Evolutionary conservation across 2,329 filamentous ascomycete species (phyloP).

Genomic region (Ophiostoma populinum): DNA sequence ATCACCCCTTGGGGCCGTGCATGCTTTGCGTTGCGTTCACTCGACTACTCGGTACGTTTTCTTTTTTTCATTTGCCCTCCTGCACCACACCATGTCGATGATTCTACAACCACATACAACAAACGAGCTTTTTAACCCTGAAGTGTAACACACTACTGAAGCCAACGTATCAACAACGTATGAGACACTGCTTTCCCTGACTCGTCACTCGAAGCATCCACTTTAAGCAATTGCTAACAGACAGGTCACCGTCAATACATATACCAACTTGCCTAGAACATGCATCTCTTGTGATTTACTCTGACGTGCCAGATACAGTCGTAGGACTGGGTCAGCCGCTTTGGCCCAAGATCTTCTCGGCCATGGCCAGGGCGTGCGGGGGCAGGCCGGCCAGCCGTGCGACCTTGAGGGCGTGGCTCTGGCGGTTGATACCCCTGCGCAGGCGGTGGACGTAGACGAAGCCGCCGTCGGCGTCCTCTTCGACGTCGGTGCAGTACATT

Average conservation of each 20-base stretch:
- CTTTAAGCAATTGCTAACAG: not conserved
- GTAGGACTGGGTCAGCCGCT: not conserved
- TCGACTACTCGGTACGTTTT: not conserved
- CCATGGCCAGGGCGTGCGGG: slow-evolving; percentile 50
- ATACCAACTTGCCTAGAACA: no score
- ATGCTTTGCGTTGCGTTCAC: no score
- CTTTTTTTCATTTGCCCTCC: slow-evolving; percentile 8
- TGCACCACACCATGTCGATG: slow-evolving; percentile 23
- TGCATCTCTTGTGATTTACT: not conserved
- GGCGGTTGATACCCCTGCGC: slow-evolving; percentile 62
- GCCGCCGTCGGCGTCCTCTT: slow-evolving; percentile 49
- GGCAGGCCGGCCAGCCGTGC: slow-evolving; percentile 73
- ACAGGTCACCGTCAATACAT: no score
- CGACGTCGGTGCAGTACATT: slow-evolving; percentile 78
- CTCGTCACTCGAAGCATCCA: slow-evolving; percentile 4
- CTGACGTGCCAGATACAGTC: not conserved
- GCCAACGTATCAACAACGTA: slow-evolving; percentile 40
- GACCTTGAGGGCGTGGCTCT: slow-evolving; percentile 91
- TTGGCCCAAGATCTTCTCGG: slow-evolving; percentile 38
- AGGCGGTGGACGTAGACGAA: slow-evolving; percentile 82
- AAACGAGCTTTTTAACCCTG: slow-evolving; percentile 54
- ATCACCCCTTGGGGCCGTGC: no score
- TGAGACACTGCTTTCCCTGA: slow-evolving; percentile 27
- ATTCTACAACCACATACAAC: slow-evolving; percentile 29
- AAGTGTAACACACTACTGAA: slow-evolving; percentile 41